phyloP scores from a whole-genome alignment of 73 alveolate species.

The Tetrahymena elliotti region DNA sequence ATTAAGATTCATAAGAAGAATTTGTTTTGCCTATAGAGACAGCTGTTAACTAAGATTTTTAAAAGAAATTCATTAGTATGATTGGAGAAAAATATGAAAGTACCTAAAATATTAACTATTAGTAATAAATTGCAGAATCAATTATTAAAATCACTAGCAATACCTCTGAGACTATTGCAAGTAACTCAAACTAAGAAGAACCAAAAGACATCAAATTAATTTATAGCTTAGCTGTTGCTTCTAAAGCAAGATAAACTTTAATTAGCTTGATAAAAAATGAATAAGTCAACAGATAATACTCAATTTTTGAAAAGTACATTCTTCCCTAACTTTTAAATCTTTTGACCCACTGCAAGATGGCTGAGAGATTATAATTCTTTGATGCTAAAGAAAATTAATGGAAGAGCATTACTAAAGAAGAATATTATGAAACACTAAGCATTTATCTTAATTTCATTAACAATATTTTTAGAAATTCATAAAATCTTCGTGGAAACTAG shows the following conservation, averaged over 20 bases:
- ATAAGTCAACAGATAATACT: not conserved
- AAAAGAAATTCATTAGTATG: not conserved
- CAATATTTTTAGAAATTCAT: not conserved
- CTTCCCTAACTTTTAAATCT: not conserved
- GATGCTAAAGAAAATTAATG: not conserved
- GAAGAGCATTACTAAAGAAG: not conserved
- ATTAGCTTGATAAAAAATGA: not conserved
- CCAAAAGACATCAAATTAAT: not conserved
- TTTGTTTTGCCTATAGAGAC: not conserved
- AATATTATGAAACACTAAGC: not conserved
- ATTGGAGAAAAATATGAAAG: not conserved
- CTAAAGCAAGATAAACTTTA: not conserved
- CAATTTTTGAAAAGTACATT: not conserved
- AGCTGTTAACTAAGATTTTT: not conserved
- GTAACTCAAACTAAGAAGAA: not conserved
- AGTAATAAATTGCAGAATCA: not conserved
- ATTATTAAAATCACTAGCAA: not conserved
- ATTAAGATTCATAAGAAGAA: not conserved
- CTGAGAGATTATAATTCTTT: not conserved
- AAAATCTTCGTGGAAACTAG: not conserved
- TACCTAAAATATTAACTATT: not conserved
- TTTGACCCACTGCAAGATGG: not conserved
- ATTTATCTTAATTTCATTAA: not conserved
- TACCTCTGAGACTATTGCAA: not conserved
- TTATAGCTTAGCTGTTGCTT: not conserved